Conservation (phyloP, 257 asterid species). For the Cruciata laevipes region DNA sequence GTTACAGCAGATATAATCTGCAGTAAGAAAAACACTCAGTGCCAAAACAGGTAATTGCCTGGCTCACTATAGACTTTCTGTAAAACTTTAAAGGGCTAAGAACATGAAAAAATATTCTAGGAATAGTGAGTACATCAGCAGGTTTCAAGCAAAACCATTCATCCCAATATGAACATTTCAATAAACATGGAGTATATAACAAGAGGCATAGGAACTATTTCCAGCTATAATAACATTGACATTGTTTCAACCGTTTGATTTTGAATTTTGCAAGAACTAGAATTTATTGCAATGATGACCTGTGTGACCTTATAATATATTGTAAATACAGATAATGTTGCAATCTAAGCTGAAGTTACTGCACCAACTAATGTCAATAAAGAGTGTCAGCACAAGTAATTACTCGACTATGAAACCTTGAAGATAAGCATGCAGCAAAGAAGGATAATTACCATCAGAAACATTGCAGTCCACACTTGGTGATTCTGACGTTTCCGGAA, state of each 20-base stretch:
- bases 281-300: not conserved
- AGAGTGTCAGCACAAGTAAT: not conserved
- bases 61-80: not conserved
- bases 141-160: not conserved
- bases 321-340: not conserved
- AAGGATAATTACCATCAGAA: constrained; percentile 34
- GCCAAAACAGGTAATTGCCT: not conserved
- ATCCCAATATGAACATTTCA: no score
- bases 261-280: not conserved
- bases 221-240: not conserved
- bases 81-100: not conserved
- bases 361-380: not conserved
- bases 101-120: no score
- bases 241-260: not conserved
- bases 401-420: not conserved
- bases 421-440: not conserved
- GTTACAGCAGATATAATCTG: constrained; percentile 41
- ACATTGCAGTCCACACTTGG: constrained; percentile 51
- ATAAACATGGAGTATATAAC: no score
- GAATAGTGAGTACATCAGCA: no score
- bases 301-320: not conserved
- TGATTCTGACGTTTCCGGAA: constrained; percentile 45
- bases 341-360: not conserved
- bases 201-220: no score
- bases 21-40: not conserved